A percentile compares a stretch with the other conserved stretches of the same genome.
phyloP scores from a whole-genome alignment of 192 early-diverging fungal species.

The Haplosporangium gracile region DNA sequence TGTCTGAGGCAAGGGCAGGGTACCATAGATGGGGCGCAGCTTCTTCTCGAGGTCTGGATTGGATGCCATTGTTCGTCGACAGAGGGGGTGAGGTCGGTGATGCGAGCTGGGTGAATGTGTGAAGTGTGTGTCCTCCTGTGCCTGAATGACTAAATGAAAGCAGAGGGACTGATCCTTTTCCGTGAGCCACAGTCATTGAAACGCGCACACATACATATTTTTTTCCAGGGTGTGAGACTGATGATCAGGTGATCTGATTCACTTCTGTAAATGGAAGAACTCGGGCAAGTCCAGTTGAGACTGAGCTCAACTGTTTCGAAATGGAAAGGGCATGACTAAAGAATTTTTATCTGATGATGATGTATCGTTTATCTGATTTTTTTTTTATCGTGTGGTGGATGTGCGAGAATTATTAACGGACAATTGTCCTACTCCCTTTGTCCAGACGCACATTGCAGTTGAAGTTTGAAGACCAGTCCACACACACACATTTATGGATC shows the following conservation, averaged over 20 bases:
- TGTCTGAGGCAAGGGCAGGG: background rate
- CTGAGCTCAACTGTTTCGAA: background rate
- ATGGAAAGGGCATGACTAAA: constrained; percentile 5
- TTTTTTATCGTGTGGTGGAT: constrained; percentile 11
- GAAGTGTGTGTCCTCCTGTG: constrained; percentile 5
- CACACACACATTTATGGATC: background rate
- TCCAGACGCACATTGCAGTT: background rate
- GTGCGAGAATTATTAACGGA: background rate
- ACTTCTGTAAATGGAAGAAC: background rate
- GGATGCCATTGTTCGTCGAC: constrained; percentile 23
- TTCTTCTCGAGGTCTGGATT: constrained; percentile 60
- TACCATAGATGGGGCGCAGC: constrained; percentile 75
- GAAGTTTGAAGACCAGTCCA: background rate
- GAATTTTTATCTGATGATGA: background rate
- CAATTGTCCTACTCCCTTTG: background rate
- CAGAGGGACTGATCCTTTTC: background rate
- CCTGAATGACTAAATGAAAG: background rate
- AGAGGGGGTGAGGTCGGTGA: background rate
- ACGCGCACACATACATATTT: background rate
- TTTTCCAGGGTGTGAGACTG: background rate
- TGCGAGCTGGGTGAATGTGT: background rate
- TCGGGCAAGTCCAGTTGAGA: background rate
- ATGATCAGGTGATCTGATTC: background rate
- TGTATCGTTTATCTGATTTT: constrained; percentile 7
- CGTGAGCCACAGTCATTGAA: background rate